Evolutionary conservation across 2,329 filamentous ascomycete species (phyloP).

Genomic region (Sphaerulina musiva): DNA sequence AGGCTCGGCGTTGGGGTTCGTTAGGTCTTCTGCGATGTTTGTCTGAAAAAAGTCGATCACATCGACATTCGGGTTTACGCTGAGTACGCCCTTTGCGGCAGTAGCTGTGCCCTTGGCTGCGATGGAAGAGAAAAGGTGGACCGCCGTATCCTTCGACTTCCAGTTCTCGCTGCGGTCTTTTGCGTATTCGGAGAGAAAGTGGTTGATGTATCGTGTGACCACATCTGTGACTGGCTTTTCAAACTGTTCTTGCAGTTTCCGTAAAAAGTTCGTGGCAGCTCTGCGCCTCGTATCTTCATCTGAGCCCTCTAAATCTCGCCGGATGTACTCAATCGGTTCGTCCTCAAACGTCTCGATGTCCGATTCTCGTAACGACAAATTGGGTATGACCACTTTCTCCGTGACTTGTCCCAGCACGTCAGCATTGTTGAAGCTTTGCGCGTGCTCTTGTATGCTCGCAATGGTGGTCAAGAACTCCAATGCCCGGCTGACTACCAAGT

Average conservation of each 20-base stretch:
- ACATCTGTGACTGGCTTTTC: slow-evolving; percentile 77
- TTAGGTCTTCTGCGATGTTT: slow-evolving; percentile 81
- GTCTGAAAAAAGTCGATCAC: slow-evolving; percentile 94
- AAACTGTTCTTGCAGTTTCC: slow-evolving; percentile 82
- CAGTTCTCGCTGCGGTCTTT: slow-evolving; percentile 66
- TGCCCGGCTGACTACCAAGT: slow-evolving; percentile 88
- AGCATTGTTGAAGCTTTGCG: slow-evolving; percentile 76
- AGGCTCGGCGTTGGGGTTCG: slow-evolving; percentile 65
- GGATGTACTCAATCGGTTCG: slow-evolving; percentile 97
- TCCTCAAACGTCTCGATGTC: slow-evolving; percentile 96
- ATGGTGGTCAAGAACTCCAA: slow-evolving; percentile 91
- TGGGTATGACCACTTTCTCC: slow-evolving; percentile 91
- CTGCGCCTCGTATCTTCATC: slow-evolving; percentile 89
- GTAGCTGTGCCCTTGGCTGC: slow-evolving; percentile 87
- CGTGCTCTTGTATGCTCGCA: slow-evolving; percentile 69
- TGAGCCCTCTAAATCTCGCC: slow-evolving; percentile 88
- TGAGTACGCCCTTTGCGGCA: slow-evolving; percentile 80
- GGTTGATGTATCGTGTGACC: slow-evolving; percentile 79
- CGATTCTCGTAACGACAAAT: slow-evolving; percentile 82
- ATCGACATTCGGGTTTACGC: slow-evolving; percentile 67
- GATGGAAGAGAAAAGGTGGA: slow-evolving; percentile 91
- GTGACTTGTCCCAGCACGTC: slow-evolving; percentile 77
- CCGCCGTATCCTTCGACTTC: slow-evolving; percentile 97
- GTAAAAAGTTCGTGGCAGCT: slow-evolving; percentile 89
- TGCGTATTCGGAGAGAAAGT: slow-evolving; percentile 70